Evolutionary conservation across 2,329 filamentous ascomycete species (phyloP).

Genomic region (Gaeumannomyces tritici): DNA sequence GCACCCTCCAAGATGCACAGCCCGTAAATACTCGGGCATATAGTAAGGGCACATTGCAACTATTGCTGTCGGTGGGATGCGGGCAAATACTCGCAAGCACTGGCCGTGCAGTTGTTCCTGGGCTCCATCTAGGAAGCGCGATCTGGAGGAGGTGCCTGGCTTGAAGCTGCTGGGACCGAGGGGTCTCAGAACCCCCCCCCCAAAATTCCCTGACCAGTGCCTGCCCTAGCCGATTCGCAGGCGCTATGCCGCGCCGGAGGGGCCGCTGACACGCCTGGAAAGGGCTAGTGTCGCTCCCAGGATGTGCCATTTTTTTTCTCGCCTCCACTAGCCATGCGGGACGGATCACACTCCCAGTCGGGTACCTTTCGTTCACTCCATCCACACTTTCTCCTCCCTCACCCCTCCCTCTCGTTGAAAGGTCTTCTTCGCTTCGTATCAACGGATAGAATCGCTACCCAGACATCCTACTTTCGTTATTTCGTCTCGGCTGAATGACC

Average conservation of each 20-base stretch:
- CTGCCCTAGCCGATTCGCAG: neutral
- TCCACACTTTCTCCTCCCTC: constrained; percentile 9
- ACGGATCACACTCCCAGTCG: constrained; percentile 1
- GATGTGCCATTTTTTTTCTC: constrained; percentile 7
- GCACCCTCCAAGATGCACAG: neutral
- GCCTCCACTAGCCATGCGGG: constrained; percentile 5
- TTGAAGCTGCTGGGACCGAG: neutral
- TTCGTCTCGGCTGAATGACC: neutral
- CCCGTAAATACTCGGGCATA: neutral
- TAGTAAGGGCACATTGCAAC: neutral
- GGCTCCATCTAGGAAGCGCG: too few relatives aligned
- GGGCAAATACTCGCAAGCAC: neutral
- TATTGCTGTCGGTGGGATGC: neutral
- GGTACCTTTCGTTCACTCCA: constrained; percentile 12
- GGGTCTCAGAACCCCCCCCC: too few relatives aligned
- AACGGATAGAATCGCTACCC: constrained; percentile 6
- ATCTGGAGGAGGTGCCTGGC: too few relatives aligned
- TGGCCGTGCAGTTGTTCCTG: neutral
- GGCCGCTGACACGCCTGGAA: neutral
- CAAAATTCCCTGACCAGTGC: neutral
- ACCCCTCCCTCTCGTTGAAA: constrained; percentile 11
- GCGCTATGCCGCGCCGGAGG: neutral
- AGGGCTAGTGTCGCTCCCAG: neutral
- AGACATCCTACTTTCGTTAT: constrained; percentile 2
- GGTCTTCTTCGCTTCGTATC: constrained; percentile 4